phyloP scores from a whole-genome alignment of 805 yeast genomes.

The Isabelozyma pseudorhagii region DNA sequence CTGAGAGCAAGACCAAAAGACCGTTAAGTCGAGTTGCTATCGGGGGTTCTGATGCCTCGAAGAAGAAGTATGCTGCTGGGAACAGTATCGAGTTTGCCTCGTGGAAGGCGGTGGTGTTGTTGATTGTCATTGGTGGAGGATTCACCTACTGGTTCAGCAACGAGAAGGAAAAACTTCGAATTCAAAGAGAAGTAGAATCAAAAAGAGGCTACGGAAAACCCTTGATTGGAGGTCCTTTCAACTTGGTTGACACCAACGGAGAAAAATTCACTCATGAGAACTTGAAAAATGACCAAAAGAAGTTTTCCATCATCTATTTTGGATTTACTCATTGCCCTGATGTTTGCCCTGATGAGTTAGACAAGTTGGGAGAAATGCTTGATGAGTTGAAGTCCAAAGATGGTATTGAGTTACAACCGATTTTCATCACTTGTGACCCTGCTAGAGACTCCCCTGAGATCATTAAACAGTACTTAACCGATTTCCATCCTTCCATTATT shows the following conservation, averaged over 20 bases:
- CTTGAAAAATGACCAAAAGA: constrained; percentile 54
- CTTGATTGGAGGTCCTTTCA: constrained; percentile 86
- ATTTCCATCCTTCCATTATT: constrained; percentile 84
- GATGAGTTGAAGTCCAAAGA: constrained; percentile 54
- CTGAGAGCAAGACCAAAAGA: constrained; percentile 26
- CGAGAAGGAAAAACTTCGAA: constrained; percentile 73
- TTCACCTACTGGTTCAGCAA: constrained; percentile 66
- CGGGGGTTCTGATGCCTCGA: constrained; percentile 48
- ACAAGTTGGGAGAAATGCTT: constrained; percentile 76
- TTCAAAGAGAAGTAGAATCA: constrained; percentile 76
- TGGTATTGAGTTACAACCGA: constrained; percentile 68
- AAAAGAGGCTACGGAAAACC: constrained; percentile 92
- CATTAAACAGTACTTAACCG: constrained; percentile 74
- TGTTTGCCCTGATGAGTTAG: constrained; percentile 97
- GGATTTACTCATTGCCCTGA: constrained; percentile 99
- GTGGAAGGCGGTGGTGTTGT: constrained; percentile 77
- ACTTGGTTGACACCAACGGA: constrained; percentile 67
- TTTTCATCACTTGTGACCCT: constrained; percentile 96
- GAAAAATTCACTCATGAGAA: constrained; percentile 73
- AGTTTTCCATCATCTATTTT: constrained; percentile 84
- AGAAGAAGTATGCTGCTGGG: constrained; percentile 33
- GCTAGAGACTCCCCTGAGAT: constrained; percentile 90
- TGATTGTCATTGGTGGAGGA: constrained; percentile 68
- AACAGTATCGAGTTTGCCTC: constrained; percentile 67
- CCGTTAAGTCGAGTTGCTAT: constrained; percentile 81